These are phyloP conservation scores for Cladochytrium replicatum DNA, from an alignment of 192 early-diverging fungal species.

Conservation along the genomic window DNA sequence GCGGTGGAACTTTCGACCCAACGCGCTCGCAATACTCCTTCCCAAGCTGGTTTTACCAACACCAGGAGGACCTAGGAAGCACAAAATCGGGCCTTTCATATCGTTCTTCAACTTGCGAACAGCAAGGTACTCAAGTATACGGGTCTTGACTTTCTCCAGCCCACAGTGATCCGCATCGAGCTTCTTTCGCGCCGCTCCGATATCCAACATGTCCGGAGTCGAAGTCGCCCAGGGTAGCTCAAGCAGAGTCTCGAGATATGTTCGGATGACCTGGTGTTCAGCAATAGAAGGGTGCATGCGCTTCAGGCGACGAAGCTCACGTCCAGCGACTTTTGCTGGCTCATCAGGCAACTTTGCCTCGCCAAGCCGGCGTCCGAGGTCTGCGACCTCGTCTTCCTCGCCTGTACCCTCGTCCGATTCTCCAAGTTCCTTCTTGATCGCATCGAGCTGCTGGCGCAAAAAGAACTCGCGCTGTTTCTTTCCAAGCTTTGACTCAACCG, in stretches of 20 bases:
- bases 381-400: constrained; percentile 59
- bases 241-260: constrained; percentile 65
- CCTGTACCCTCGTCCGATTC: constrained; percentile 42
- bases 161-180: constrained; percentile 78
- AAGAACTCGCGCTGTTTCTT: constrained; percentile 74
- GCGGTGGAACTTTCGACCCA: constrained; percentile 71
- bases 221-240: constrained; percentile 66
- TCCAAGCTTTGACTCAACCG: constrained; percentile 61
- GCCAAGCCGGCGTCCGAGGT: constrained; percentile 41
- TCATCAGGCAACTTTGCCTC: constrained; percentile 56
- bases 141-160: constrained; percentile 66
- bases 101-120: constrained; percentile 68
- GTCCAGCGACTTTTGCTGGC: constrained; percentile 40
- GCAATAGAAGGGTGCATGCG: constrained; percentile 61
- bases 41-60: constrained; percentile 82
- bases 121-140: constrained; percentile 75
- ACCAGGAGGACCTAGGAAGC: constrained; percentile 48
- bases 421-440: constrained; percentile 71
- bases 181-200: constrained; percentile 48
- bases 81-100: constrained; percentile 71
- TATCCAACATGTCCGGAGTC: constrained; percentile 56
- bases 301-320: constrained; percentile 59
- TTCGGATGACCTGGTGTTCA: constrained; percentile 67
- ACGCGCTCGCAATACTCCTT: constrained; percentile 63
- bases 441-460: constrained; percentile 69